Evolutionary conservation across 163 green algal genomes (phyloP).

Genomic region (Chlorella variabilis): DNA sequence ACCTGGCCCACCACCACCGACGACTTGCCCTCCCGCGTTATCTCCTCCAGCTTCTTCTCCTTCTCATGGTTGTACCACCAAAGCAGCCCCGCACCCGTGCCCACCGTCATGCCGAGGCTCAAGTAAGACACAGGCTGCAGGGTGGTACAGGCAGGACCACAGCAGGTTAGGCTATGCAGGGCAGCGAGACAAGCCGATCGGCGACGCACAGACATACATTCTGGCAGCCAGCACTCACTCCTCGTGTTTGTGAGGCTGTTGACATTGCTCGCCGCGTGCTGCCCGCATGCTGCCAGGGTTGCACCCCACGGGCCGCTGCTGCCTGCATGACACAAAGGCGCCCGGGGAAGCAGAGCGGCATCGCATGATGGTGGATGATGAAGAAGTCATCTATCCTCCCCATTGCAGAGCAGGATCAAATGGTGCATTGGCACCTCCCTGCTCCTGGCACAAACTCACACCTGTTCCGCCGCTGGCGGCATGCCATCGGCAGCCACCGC

Average conservation of each 20-base stretch:
- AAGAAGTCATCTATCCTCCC: too few relatives aligned
- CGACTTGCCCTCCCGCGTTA: conserved; percentile 26
- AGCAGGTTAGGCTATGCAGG: not conserved
- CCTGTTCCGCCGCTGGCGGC: conserved; percentile 3
- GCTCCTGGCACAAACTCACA: not conserved
- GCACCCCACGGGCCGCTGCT: not conserved
- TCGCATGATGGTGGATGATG: too few relatives aligned
- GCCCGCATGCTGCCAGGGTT: conserved; percentile 11
- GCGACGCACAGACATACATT: too few relatives aligned
- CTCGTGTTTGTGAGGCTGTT: conserved; percentile 18
- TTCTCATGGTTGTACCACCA: conserved; percentile 60
- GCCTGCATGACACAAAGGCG: not conserved
- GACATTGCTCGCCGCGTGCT: not conserved
- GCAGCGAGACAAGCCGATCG: not conserved
- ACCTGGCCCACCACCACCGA: conserved; percentile 35
- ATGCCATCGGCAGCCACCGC: not conserved
- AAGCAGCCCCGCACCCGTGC: conserved; percentile 59
- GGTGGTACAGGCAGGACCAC: not conserved
- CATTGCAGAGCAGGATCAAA: too few relatives aligned
- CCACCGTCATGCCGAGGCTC: conserved; percentile 62
- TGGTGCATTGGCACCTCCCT: too few relatives aligned
- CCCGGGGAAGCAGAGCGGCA: too few relatives aligned
- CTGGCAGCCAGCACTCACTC: not conserved
- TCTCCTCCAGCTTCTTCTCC: conserved; percentile 53
- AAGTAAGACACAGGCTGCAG: conserved; percentile 59